Percentiles rank a stretch among this genome's conserved stretches.
phyloP scores from a whole-genome alignment of 108 stramenopile genomes.

The Bacterosira constricta region DNA sequence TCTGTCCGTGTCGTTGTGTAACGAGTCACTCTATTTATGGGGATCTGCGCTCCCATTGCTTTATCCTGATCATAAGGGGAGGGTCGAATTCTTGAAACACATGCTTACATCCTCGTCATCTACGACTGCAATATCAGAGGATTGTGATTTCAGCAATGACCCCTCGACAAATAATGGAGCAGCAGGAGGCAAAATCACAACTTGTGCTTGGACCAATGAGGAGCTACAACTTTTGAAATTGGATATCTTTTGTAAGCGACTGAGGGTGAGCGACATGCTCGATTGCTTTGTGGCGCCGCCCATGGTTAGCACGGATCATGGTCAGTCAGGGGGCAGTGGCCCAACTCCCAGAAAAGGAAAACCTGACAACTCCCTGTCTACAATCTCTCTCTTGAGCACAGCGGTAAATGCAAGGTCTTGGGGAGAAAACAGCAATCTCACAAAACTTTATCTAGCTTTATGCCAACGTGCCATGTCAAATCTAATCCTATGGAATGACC shows the following conservation, averaged over 20 bases:
- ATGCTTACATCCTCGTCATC: conserved; percentile 7
- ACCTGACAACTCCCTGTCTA: conserved; percentile 3
- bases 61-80: conserved; percentile 49
- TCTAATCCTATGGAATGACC: conserved; percentile 71
- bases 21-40: conserved; percentile 65
- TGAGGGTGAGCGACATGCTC: conserved; percentile 69
- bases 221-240: conserved; percentile 47
- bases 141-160: background rate
- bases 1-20: conserved; percentile 48
- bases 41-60: conserved; percentile 66
- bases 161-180: background rate
- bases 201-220: conserved; percentile 35
- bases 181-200: no score
- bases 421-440: conserved; percentile 13
- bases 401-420: background rate
- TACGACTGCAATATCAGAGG: conserved; percentile 2
- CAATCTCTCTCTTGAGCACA: conserved; percentile 27
- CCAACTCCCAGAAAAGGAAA: background rate
- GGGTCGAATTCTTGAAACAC: conserved; percentile 47
- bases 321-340: background rate
- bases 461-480: conserved; percentile 61
- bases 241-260: conserved; percentile 65
- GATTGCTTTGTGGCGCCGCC: conserved; percentile 55
- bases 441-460: conserved; percentile 59
- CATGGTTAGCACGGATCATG: background rate